phyloP scores from a whole-genome alignment of 805 yeast genomes.

The Myxozyma nipponensis region DNA sequence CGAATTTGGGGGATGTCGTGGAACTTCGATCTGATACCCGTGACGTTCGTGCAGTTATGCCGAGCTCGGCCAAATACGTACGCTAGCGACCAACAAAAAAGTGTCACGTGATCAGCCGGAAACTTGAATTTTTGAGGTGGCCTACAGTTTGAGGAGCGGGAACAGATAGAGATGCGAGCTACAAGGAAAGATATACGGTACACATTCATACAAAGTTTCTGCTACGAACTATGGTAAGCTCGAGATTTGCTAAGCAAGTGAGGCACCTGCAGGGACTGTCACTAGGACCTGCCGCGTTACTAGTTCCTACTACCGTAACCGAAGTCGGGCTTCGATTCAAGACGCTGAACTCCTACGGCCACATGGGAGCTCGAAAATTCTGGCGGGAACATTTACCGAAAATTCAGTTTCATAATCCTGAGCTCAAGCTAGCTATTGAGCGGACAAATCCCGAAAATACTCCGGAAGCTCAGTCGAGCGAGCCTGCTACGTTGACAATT shows the following conservation, averaged over 20 bases:
- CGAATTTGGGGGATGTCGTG: no score
- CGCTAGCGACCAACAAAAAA: no score
- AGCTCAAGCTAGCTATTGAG: constrained; percentile 55
- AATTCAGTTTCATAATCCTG: constrained; percentile 78
- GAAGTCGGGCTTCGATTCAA: constrained; percentile 14
- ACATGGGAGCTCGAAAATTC: constrained; percentile 44
- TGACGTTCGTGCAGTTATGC: no score
- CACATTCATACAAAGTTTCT: neutral
- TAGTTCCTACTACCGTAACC: constrained; percentile 6
- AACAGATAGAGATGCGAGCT: no score
- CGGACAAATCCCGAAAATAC: constrained; percentile 5
- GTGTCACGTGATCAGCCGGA: no score
- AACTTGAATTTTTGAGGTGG: no score
- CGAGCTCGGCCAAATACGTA: no score
- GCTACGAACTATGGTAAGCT: neutral
- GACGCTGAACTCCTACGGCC: constrained; percentile 17
- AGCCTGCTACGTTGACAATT: constrained; percentile 35
- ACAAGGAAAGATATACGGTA: neutral
- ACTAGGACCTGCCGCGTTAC: constrained; percentile 14
- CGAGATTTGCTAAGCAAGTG: constrained; percentile 5
- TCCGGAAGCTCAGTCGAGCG: constrained; percentile 41
- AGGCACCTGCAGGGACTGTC: constrained; percentile 4
- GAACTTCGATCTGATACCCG: no score
- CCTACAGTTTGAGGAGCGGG: no score
- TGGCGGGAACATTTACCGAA: constrained; percentile 75